Evolutionary conservation across 176 grass and related monocot species (phyloP), one percentile per base, ranked within the genome.

Genomic region (Zea luxurians): DNA sequence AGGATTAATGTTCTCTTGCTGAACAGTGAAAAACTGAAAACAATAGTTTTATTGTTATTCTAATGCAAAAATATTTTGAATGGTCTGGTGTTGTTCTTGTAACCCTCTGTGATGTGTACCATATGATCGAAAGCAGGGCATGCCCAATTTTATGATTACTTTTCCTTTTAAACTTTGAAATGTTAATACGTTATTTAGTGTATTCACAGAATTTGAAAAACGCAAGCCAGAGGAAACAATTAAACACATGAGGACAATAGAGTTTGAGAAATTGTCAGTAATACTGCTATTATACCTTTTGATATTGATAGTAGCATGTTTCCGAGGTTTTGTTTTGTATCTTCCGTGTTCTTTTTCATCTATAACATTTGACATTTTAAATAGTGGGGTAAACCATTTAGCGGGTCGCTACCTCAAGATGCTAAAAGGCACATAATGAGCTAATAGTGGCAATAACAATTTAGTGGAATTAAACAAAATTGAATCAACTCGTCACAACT

Each of bases 1-100:
- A 50, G n/a, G 48, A 44, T 44, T 4, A 13, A 6, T 37, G 49
- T 36, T 27, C 6, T 10, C 48, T 76, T 12, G 18, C 5, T 13
- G n/a, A 27, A 27, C 4, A 27, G 58, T 61, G 4, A 52, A 53
- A 74, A 84, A 27, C 20, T 61, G 4, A 52, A 53, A 74, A 84
- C 20, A 64, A 44, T 20, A 49, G 45, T 64, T 13, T 45, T 54
- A 13, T 46, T 50, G 37, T 78, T 78, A 52, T 42, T 66, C 0
- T 66, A 1, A 67, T 67, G 20, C 15, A 13, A 20, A 18, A 49
- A 59, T 48, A 18, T 27, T 60, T 76, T n/a, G n/a, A n/a, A n/a
- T n/a, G n/a, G n/a, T n/a, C 66, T 65, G 18, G 53, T 49, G 48
- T 61, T 67, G 10, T 50, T 69, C 53, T 40, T 40, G 27, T 70